These are phyloP conservation scores for Fraxinus cuspidata DNA, from an alignment of 257 asterid species.

Conservation along the genomic window DNA sequence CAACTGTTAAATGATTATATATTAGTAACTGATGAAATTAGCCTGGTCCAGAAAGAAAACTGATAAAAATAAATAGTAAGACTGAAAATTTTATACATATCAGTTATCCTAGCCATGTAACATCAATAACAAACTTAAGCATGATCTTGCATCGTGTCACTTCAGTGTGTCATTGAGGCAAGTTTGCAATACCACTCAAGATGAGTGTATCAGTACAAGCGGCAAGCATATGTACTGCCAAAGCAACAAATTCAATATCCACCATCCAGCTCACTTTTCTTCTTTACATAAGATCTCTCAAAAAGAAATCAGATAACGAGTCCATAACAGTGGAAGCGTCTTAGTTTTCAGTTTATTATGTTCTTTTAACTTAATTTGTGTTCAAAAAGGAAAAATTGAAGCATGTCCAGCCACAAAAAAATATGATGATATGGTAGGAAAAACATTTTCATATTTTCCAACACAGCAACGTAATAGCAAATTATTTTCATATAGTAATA, in stretches of 20 bases:
- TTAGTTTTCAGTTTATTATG: not conserved
- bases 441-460: no score
- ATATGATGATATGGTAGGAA: no score
- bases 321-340: not conserved
- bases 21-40: not conserved
- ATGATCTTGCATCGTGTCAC: not conserved
- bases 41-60: not conserved
- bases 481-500: not conserved
- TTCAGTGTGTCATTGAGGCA: not conserved
- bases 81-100: not conserved
- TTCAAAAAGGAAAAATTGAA: no score
- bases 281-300: not conserved
- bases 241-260: not conserved
- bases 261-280: not conserved
- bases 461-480: not conserved
- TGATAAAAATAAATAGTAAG: not conserved
- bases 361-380: not conserved
- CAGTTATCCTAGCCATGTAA: not conserved
- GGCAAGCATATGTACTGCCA: not conserved
- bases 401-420: not conserved
- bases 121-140: not conserved
- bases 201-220: not conserved
- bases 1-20: constrained; percentile 12
- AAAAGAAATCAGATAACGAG: not conserved
- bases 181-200: not conserved